phyloP scores from a whole-genome alignment of 768 basidiomycete species.

The Pisolithus tinctorius region DNA sequence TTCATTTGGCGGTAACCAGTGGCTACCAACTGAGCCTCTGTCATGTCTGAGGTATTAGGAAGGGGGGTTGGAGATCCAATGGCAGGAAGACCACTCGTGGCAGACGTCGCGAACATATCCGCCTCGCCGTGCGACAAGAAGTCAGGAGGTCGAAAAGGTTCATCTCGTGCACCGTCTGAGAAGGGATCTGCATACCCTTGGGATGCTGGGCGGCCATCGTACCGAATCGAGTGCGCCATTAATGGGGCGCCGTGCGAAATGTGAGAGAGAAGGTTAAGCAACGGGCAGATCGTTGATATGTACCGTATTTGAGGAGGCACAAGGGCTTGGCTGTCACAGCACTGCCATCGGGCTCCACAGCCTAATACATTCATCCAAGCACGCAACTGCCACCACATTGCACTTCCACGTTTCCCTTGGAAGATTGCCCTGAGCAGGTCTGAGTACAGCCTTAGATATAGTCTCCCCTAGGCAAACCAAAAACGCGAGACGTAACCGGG shows the following conservation, averaged over 20 bases:
- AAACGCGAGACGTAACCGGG: no score
- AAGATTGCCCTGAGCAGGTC: no score
- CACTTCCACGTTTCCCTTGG: no score
- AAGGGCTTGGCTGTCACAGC: no score
- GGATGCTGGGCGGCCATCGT: constrained; percentile 5
- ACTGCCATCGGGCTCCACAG: no score
- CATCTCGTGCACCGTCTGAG: constrained; percentile 16
- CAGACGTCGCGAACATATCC: constrained; percentile 12
- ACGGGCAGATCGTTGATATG: no score
- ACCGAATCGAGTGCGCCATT: constrained; percentile 15
- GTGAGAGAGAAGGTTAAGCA: no score
- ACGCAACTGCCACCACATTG: no score
- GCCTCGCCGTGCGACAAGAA: constrained; percentile 12
- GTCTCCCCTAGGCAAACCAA: no score
- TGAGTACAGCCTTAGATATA: no score
- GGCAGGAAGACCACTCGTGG: constrained; percentile 14
- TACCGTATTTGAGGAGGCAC: no score
- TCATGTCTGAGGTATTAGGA: constrained; percentile 5
- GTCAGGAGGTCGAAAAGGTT: constrained; percentile 13
- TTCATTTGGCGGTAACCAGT: constrained; percentile 21
- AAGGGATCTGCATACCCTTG: constrained; percentile 19
- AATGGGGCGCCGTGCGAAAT: not conserved
- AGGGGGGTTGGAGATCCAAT: constrained; percentile 5
- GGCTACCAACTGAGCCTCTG: constrained; percentile 19
- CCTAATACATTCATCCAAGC: no score